Percentiles rank a stretch among this genome's conserved stretches.
These are phyloP conservation scores for Scutellaria minor DNA, from an alignment of 257 asterid genomes.

Conservation along the genomic window DNA sequence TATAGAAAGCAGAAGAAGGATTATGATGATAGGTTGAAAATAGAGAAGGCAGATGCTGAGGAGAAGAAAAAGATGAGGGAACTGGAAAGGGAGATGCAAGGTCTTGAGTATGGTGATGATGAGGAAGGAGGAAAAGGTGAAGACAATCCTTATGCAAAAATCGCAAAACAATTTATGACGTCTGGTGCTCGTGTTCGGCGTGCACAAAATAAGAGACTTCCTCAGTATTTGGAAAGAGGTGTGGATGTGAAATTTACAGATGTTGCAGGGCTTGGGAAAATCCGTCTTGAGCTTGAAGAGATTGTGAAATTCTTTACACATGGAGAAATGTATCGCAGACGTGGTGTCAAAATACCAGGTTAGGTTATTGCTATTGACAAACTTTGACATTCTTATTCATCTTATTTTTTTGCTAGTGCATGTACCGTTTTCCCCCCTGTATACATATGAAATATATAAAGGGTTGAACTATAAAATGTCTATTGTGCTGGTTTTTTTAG, in stretches of 20 bases:
- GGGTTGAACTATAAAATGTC: neutral
- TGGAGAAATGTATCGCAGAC: slow-evolving; percentile 92
- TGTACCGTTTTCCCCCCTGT: neutral
- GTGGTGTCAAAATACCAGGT: slow-evolving; percentile 98
- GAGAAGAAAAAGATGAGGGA: slow-evolving; percentile 89
- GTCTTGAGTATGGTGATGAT: slow-evolving; percentile 62
- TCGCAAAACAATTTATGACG: slow-evolving; percentile 83
- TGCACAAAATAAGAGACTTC: slow-evolving; percentile 63
- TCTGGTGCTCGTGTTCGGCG: slow-evolving; percentile 96
- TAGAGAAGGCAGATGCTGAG: slow-evolving; percentile 90
- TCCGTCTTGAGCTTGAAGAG: slow-evolving; percentile 96
- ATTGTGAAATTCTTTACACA: slow-evolving; percentile 97
- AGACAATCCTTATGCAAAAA: slow-evolving; percentile 73
- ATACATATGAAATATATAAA: slow-evolving; percentile 11
- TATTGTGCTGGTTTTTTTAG: slow-evolving; percentile 7
- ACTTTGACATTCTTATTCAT: slow-evolving; percentile 22
- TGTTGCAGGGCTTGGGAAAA: slow-evolving; percentile 98
- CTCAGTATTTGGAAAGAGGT: slow-evolving; percentile 85
- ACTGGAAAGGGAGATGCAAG: slow-evolving; percentile 77
- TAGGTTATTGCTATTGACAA: slow-evolving; percentile 31
- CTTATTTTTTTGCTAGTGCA: neutral
- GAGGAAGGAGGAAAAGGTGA: slow-evolving; percentile 73
- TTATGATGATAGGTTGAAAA: slow-evolving; percentile 92
- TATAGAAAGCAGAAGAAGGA: slow-evolving; percentile 89
- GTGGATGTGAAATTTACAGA: slow-evolving; percentile 90